Evolutionary conservation across 2,329 filamentous ascomycete species (phyloP), one percentile per base, ranked within the genome.

Genomic region (Ophiocordyceps australis): DNA sequence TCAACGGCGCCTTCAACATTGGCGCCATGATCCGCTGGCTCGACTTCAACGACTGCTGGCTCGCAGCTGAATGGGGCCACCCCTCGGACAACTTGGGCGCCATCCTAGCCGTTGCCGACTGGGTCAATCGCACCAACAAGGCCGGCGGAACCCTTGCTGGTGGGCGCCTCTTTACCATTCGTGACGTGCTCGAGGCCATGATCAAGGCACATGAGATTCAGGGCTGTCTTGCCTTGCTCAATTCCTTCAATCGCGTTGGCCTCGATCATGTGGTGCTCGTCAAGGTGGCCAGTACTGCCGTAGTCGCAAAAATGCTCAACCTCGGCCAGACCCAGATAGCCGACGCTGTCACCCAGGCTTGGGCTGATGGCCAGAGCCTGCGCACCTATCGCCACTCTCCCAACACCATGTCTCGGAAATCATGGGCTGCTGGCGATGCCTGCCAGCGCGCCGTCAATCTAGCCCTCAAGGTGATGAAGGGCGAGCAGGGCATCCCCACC

Each of bases 11-110:
- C 36, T 95, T 98, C 71, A 95, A 95, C 66, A 95, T 98, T 42
- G 89, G 89, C 42, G 79, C 89, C 44, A 92, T 93, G 76, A 93
- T 98, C 59, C 71, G 89, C 48, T 98, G 89, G 89, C 71, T 98
- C 44, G 89, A 98, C 62, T 98, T 95, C 70, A 98, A 98, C 54
- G 89, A 98, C 68, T 95, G 89, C 71, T 98, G 86, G 89, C 66
- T 95, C 36, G 89, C 86, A 23, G 89, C 89, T 29, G 89, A 98
- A 61, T 98, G 89, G 89, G 89, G 89, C 31, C 89, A 98, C 55
- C 89, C 89, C 34, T 94, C 85, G 5, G 89, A 98, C 63, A 98
- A 98, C 64, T 56, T 98, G 40, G 89, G 89, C 35, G 89, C 86
- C 43, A 98, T 98, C 49, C 71, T 98, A 34, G 82, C 86, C 24